These are phyloP conservation scores for Chaetomidium leptoderma DNA, from an alignment of 495 filamentous ascomycete genomes.

Conservation along the genomic window DNA sequence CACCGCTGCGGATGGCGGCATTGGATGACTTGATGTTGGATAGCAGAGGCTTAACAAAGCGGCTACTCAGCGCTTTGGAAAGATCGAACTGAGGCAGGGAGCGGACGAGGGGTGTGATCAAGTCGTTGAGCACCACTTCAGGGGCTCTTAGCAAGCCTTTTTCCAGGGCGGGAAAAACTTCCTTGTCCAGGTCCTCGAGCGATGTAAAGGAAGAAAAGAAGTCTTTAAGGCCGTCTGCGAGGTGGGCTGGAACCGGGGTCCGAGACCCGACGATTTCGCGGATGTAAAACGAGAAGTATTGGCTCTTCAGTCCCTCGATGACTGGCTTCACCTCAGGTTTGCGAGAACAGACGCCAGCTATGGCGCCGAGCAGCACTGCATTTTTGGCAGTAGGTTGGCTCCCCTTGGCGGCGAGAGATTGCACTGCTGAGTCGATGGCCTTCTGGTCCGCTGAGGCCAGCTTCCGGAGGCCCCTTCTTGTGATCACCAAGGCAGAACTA, in stretches of 20 bases:
- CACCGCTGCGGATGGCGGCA: constrained; percentile 66
- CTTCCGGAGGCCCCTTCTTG: constrained; percentile 67
- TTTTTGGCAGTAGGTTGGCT: constrained; percentile 60
- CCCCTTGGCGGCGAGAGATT: constrained; percentile 61
- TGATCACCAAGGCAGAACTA: constrained; percentile 64
- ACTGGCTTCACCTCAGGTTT: constrained; percentile 53
- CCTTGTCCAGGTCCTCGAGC: constrained; percentile 66
- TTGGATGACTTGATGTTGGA: constrained; percentile 89
- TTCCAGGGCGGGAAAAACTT: constrained; percentile 76
- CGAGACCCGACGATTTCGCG: constrained; percentile 82
- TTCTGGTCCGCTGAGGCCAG: constrained; percentile 59
- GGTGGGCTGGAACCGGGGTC: constrained; percentile 62
- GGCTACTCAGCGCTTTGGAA: constrained; percentile 61
- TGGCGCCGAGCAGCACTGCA: constrained; percentile 72
- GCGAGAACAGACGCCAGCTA: constrained; percentile 79
- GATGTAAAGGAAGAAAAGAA: constrained; percentile 78
- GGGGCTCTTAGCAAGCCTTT: constrained; percentile 84
- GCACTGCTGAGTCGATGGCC: constrained; percentile 59
- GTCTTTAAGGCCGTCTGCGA: constrained; percentile 69
- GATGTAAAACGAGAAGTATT: constrained; percentile 73
- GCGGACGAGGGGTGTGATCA: constrained; percentile 64
- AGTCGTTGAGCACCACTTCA: constrained; percentile 75
- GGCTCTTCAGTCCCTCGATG: constrained; percentile 60
- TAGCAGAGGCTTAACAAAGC: constrained; percentile 77
- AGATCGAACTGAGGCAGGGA: constrained; percentile 73